These are phyloP conservation scores for Neofusicoccum cordaticola DNA, from an alignment of 2,329 filamentous ascomycete genomes.

Conservation along the genomic window DNA sequence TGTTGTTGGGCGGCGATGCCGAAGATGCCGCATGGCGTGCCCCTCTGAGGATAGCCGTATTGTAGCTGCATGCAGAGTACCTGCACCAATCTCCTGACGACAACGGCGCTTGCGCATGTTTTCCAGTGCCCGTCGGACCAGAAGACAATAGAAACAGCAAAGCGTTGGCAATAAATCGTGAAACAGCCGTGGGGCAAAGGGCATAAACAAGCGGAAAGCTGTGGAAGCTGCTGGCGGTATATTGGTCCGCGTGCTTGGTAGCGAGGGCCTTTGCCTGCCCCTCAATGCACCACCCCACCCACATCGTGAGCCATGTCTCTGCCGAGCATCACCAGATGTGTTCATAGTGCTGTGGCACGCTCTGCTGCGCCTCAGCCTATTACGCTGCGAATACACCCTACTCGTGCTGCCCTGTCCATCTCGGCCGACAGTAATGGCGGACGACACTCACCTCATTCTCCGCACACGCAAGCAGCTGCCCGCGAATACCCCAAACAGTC, in stretches of 20 bases:
- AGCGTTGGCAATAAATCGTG: neutral
- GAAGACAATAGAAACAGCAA: neutral
- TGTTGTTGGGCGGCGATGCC: neutral
- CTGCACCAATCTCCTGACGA: neutral
- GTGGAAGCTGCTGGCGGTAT: neutral
- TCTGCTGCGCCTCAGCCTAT: neutral
- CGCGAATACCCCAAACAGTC: neutral
- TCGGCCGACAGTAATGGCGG: neutral
- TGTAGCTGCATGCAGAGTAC: neutral
- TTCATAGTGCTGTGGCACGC: no score
- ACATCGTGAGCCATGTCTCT: neutral
- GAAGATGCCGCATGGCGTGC: neutral
- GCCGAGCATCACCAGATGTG: constrained; percentile 1
- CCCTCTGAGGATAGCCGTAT: neutral
- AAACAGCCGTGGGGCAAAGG: neutral
- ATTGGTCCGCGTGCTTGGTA: neutral
- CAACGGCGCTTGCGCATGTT: neutral
- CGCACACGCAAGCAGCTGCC: neutral
- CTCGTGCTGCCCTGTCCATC: neutral
- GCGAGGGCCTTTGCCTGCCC: neutral
- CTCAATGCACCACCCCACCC: neutral
- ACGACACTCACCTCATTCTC: neutral
- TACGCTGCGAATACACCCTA: neutral
- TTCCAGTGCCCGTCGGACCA: neutral
- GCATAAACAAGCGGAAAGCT: neutral